Evolutionary conservation across 176 grass and related monocot species (phyloP), one percentile per base, ranked within the genome.

Genomic region (Cocos nucifera): DNA sequence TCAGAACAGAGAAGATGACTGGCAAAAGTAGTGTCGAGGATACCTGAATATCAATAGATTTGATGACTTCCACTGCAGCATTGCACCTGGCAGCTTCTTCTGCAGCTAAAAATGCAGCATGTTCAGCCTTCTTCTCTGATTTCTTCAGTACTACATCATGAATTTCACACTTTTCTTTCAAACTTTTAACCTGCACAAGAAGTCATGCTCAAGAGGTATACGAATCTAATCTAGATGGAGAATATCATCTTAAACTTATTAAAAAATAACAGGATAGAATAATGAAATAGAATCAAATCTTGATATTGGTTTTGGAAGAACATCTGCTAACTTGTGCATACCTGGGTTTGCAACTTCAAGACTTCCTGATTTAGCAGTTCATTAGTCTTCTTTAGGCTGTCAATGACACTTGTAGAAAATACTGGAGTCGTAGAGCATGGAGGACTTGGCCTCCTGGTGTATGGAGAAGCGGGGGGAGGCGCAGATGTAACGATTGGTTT

Each of bases 41-140:
- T 85, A 95, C 91, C 91, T 90, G 82, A 48, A 50, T 60, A 54
- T 95, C 77, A 71, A 95, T 67, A 81, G 76, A 70, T 29, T 71
- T 90, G 59, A 90, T 51, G 64, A 95, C 64, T 50, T 82, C 86
- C 65, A 87, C 20, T 53, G 85, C 67, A 53, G 71, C 61, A 72
- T 79, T 79, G 49, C 74, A 74, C 49, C 65, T 86, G 17, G 70
- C 60, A 76, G 69, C 80, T 73, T 84, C 86, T 74, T 89, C 69
- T 62, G 76, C 60, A 52, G 87, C 87, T 26, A 74, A 17, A 57
- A 64, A 63, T 74, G 64, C 56, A 27, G 83, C 66, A 70, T 68
- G 55, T 76, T 74, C 53, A 73, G 77, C 59, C 72, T 44, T 78
- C 53, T 65, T 81, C 63, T 84, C 79, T 7, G 75, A 56, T 73